Conservation (phyloP, 768 basidiomycete genomes). For the Sporobolomyces pararoseus region DNA sequence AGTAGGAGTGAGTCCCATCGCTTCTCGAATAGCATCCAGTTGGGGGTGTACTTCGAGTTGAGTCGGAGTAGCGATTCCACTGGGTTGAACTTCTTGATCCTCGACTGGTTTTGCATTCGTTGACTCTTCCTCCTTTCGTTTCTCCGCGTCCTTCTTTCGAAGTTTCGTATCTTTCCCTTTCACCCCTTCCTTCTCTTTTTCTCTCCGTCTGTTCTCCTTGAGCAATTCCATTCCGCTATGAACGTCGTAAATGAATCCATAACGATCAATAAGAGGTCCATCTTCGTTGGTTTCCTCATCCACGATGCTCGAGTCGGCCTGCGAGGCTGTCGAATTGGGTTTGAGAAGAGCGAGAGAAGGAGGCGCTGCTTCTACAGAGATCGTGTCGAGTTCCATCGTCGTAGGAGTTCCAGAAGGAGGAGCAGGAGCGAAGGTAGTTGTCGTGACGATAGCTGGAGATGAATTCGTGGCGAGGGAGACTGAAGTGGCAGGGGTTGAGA, state of each 20-base stretch:
- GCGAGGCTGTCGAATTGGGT: constrained; percentile 45
- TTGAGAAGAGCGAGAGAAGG: constrained; percentile 42
- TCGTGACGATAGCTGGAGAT: neutral
- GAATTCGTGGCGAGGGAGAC: constrained; percentile 18
- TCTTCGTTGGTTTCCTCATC: constrained; percentile 17
- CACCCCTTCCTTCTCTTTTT: constrained; percentile 49
- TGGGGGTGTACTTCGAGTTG: constrained; percentile 65
- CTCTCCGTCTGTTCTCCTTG: constrained; percentile 47
- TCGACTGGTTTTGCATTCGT: neutral
- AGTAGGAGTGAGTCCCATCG: constrained; percentile 40
- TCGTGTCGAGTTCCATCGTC: constrained; percentile 33
- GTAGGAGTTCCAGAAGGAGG: constrained; percentile 2
- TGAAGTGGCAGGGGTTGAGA: constrained; percentile 17
- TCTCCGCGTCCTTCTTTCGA: neutral
- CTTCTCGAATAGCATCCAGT: constrained; percentile 62
- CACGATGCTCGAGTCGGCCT: constrained; percentile 58
- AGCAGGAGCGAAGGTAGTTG: neutral
- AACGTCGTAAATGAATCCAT: constrained; percentile 85
- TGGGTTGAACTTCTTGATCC: constrained; percentile 47
- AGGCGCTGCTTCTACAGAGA: constrained; percentile 27
- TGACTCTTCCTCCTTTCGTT: neutral
- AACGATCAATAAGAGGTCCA: constrained; percentile 62
- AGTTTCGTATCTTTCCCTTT: neutral
- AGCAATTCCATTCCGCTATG: constrained; percentile 75
- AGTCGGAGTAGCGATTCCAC: constrained; percentile 16